Evolutionary conservation across 345 rosid species (phyloP), one percentile per base, ranked within the genome.

Genomic region (Adansonia digitata): DNA sequence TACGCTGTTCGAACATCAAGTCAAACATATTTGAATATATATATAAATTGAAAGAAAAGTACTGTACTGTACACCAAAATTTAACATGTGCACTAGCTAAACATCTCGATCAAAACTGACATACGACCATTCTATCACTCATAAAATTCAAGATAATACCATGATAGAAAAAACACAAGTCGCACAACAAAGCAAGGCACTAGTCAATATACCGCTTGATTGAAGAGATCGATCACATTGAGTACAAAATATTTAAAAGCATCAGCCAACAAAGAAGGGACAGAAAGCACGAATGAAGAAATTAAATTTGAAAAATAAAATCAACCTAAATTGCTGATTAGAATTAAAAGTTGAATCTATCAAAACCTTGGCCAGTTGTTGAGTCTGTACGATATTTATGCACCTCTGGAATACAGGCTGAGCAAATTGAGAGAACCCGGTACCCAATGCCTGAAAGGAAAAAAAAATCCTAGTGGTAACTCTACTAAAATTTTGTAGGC

Each of bases 321-420:
- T 42, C 52, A 65, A 40, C n/a, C 3, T 24, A 66, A 59, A 67
- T 45, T 45, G 7, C 27, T 48, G 8, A 29, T 68, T 63, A 18
- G 26, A 27, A 46, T 27, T 69, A 29, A 46, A 27, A 46, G 14
- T 68, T 2, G 1, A 27, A 43, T 0, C 18, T 46, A 46, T 46
- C 40, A 46, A 46, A 85, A 93, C 99, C 98, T 96, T 93, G 71
- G 97, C 94, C 81, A 85, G 48, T 66, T 79, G 97, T 72, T 96
- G 99, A 64, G 82, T 70, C 79, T 82, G 92, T 76, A 96, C 87
- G 83, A 96, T 89, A 88, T 78, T 77, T 77, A 90, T 89, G 91
- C 98, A 93, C 86, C 99, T 91, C 79, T 86, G 91, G 77, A 88
- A 93, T 52, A 96, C 94, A 79, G 97, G 97, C 78, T 88, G 90